These are phyloP conservation scores for Schizochytrium sp. DNA, from an alignment of 108 stramenopile species.

Conservation along the genomic window DNA sequence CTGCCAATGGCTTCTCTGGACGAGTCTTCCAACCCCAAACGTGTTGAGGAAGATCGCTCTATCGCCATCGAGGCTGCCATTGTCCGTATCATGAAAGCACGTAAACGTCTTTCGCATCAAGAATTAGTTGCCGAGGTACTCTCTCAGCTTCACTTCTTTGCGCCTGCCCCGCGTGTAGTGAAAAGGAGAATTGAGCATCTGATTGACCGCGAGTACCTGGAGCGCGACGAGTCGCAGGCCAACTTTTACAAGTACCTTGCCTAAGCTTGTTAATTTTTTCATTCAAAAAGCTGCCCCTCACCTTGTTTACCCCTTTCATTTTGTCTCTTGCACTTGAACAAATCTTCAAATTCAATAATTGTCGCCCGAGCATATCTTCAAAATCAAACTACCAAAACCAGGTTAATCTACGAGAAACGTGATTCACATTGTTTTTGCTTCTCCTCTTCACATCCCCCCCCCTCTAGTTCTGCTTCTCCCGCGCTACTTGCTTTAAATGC, in stretches of 20 bases:
- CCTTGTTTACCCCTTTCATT: too few species aligned
- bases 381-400: too few species aligned
- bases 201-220: conserved; percentile 95
- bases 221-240: conserved; percentile 83
- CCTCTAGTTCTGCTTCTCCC: too few species aligned
- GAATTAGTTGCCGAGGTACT: conserved; percentile 96
- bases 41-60: conserved; percentile 95
- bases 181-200: conserved; percentile 91
- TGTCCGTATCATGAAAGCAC: conserved; percentile 99
- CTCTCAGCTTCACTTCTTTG: conserved; percentile 95
- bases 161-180: conserved; percentile 92
- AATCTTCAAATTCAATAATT: too few species aligned
- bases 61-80: conserved; percentile 98
- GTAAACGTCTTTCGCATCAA: conserved; percentile 95
- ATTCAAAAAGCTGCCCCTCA: neutral
- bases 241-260: conserved; percentile 80
- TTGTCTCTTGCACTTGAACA: too few species aligned
- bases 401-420: too few species aligned
- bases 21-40: conserved; percentile 91
- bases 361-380: too few species aligned
- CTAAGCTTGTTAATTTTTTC: conserved; percentile 25
- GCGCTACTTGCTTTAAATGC: too few species aligned
- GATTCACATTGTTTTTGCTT: too few species aligned
- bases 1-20: conserved; percentile 99
- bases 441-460: too few species aligned